Conservation (phyloP, 1,284 basidiomycete species). For the Dichomitus squalens region DNA sequence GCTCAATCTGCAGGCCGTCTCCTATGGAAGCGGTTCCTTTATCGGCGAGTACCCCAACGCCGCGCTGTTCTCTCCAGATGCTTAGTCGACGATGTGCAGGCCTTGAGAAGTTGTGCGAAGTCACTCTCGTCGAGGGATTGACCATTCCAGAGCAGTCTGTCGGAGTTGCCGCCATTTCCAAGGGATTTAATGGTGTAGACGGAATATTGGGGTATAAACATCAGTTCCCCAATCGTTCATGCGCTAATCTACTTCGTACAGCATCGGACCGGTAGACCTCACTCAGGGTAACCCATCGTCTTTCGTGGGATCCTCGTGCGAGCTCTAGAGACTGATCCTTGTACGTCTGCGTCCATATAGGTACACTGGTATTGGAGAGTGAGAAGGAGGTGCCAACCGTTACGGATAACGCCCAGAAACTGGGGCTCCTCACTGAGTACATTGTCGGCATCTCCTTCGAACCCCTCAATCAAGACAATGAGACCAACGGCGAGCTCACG, state of each 20-base stretch:
- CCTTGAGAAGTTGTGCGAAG: constrained; percentile 27
- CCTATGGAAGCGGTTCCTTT: constrained; percentile 54
- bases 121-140: constrained; percentile 27
- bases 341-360: too few species aligned
- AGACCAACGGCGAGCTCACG: constrained; percentile 34
- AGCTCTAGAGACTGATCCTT: too few species aligned
- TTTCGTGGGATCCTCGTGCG: too few species aligned
- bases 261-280: constrained; percentile 51
- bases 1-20: constrained; percentile 39
- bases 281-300: constrained; percentile 35
- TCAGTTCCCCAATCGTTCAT: neutral
- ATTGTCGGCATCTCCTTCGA: constrained; percentile 51
- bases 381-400: constrained; percentile 22
- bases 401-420: constrained; percentile 48
- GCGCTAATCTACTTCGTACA: neutral
- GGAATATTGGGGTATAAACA: constrained; percentile 47
- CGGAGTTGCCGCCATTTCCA: constrained; percentile 46
- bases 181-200: constrained; percentile 43
- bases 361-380: neutral
- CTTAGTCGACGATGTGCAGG: constrained; percentile 8
- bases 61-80: neutral
- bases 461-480: constrained; percentile 34
- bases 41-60: constrained; percentile 36
- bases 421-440: constrained; percentile 25
- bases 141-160: constrained; percentile 45